Evolutionary conservation across 1,284 basidiomycete genomes (phyloP).

Genomic region (Naganishia sp.): DNA sequence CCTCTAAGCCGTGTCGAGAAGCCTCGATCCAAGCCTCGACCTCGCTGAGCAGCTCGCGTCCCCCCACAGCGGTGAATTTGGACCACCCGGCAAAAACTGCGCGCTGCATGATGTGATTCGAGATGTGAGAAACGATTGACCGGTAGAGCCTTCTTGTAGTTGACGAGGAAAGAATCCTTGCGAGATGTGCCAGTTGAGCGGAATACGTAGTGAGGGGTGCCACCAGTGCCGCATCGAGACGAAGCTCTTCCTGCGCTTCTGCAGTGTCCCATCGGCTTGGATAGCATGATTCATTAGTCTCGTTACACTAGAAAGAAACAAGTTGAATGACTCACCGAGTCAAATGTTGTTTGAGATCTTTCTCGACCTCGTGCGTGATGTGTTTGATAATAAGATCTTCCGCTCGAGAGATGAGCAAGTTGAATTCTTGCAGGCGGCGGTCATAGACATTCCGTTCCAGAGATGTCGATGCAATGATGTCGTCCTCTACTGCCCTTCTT

Average conservation of each 20-base stretch:
- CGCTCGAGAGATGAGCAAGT: conserved; percentile 64
- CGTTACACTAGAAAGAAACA: conserved; percentile 1
- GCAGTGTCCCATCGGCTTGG: conserved; percentile 51
- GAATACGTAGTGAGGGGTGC: conserved; percentile 71
- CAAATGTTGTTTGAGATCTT: conserved; percentile 70
- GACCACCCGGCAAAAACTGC: conserved; percentile 73
- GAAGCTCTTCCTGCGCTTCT: conserved; percentile 19
- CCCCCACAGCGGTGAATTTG: conserved; percentile 61
- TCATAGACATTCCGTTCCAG: conserved; percentile 50
- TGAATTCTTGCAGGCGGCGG: conserved; percentile 66
- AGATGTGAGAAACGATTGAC: conserved; percentile 64
- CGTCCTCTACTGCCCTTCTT: conserved; percentile 22
- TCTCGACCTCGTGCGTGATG: conserved; percentile 74
- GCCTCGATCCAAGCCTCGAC: conserved; percentile 77
- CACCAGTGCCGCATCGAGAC: conserved; percentile 64
- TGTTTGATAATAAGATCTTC: conserved; percentile 83
- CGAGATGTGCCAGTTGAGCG: conserved; percentile 67
- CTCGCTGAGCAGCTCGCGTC: conserved; percentile 64
- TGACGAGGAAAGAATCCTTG: conserved; percentile 62
- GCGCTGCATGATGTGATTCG: conserved; percentile 76
- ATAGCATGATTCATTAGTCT: conserved; percentile 27
- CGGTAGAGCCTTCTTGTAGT: conserved; percentile 67
- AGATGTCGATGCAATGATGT: conserved; percentile 6
- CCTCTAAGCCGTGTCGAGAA: conserved; percentile 62
- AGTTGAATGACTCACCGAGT: conserved; percentile 49